Evolutionary conservation across 2,329 filamentous ascomycete genomes (phyloP), one percentile per base, ranked within the genome.

Genomic region (Cadophora gregata): DNA sequence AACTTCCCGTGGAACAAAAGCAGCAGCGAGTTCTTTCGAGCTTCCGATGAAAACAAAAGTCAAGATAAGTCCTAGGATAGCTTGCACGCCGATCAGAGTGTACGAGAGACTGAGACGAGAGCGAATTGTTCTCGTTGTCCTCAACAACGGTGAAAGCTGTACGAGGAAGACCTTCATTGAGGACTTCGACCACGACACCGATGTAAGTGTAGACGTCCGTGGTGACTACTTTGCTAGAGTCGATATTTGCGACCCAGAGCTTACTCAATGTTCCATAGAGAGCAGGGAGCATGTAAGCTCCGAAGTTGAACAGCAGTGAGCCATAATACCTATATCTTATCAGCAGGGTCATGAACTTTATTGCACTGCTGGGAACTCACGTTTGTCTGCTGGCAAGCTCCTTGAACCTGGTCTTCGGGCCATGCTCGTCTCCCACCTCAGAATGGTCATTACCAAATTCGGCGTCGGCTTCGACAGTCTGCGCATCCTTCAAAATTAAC

Each of bases 201-300:
- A 93, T 90, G 75, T 93, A 93, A 0, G 88, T 92, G 76, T 90
- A 91, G 0, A 84, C 80, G 66, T 91, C 88, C 0, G 87, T 90
- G 0, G 86, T 90, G 21, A 85, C 87, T 1, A 91, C 86, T 68
- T 86, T 80, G 1, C 82, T 85, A 0, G 85, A 78, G 75, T 92
- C 87, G 64, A 92, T 90, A 63, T 85, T 84, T 2, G 89, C 88
- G 2, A 93, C 84, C 90, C 89, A 93, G 21, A 91, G 81, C 73
- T 92, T 92, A 59, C 85, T 85, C 0, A 93, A 82, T 0, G 90
- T 93, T 38, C 78, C 77, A 73, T 92, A 92, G 0, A 93, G 79
- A 0, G 89, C 89, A 0, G 88, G 90, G 0, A 92, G 82, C 1
- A 87, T 75, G 75, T 92, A 91, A 0, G 88, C 81, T 56, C 76